phyloP scores from a whole-genome alignment of 2,329 filamentous ascomycete species.

The Fusarium odoratissimum region DNA sequence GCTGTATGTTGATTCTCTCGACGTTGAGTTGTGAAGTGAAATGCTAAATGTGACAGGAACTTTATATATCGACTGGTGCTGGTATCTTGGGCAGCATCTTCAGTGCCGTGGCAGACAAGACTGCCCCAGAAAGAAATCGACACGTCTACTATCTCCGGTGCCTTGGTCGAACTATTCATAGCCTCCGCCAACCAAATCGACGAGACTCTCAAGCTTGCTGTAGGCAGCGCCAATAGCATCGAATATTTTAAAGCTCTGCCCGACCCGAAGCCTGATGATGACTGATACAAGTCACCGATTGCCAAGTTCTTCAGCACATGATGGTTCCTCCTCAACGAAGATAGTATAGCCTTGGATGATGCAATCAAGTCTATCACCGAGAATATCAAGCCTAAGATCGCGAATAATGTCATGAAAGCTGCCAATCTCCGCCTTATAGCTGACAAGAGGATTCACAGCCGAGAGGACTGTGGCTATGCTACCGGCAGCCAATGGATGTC shows the following conservation, averaged over 20 bases:
- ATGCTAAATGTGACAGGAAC: neutral
- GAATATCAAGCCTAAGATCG: constrained; percentile 31
- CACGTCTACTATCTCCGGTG: neutral
- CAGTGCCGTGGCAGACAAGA: neutral
- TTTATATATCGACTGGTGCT: neutral
- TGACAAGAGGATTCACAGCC: constrained; percentile 14
- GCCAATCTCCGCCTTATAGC: constrained; percentile 18
- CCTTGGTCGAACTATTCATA: neutral
- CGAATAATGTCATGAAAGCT: constrained; percentile 33
- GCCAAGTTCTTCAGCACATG: constrained; percentile 27
- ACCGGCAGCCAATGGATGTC: constrained; percentile 29
- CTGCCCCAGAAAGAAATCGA: constrained; percentile 4
- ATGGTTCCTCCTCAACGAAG: constrained; percentile 26
- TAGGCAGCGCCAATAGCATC: neutral
- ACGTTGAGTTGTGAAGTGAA: rapidly evolving
- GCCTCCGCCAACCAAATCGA: neutral
- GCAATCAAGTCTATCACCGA: constrained; percentile 10
- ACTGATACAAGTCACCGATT: constrained; percentile 15
- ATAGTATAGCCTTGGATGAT: neutral
- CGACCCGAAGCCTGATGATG: constrained; percentile 5
- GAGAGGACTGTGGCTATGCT: constrained; percentile 16
- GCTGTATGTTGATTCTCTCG: neutral
- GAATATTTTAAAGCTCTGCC: constrained; percentile 3
- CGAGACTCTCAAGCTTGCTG: neutral
- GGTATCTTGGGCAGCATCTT: constrained; percentile 2